Evolutionary conservation across 1,139 yeast species (phyloP).

Genomic region (Protomyces gravidus): DNA sequence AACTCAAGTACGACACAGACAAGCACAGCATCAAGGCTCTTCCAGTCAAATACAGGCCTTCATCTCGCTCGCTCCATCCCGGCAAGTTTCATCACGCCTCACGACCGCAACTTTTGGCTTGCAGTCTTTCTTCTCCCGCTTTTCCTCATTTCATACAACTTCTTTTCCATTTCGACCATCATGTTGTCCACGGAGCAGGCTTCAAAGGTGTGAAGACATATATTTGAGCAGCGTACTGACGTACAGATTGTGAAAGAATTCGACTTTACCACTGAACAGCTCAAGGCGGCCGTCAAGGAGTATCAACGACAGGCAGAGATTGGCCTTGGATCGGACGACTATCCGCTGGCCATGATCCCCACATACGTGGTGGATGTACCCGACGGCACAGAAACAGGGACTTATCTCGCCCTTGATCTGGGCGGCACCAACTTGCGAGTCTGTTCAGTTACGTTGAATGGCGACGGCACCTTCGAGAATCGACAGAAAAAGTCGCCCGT

Average conservation of each 20-base stretch:
- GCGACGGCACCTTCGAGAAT: slow-evolving; percentile 71
- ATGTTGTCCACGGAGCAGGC: neutral
- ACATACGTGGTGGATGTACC: slow-evolving; percentile 66
- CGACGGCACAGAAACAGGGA: slow-evolving; percentile 72
- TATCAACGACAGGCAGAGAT: slow-evolving; percentile 11
- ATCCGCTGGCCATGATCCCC: slow-evolving; percentile 36
- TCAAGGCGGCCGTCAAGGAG: slow-evolving; percentile 25
- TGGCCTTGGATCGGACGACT: slow-evolving; percentile 31
- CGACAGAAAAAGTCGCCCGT: slow-evolving; percentile 69
- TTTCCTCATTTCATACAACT: neutral
- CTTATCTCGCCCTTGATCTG: slow-evolving; percentile 73
- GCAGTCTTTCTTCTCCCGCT: neutral
- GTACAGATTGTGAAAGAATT: slow-evolving; percentile 1
- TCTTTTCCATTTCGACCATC: neutral
- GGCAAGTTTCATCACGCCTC: neutral
- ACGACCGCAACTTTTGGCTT: neutral
- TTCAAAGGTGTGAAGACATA: neutral
- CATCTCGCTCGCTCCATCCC: neutral
- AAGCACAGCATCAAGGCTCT: no score
- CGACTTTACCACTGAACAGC: slow-evolving; percentile 2
- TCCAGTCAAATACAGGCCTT: neutral
- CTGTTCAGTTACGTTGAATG: slow-evolving; percentile 72
- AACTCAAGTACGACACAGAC: neutral
- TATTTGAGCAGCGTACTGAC: neutral
- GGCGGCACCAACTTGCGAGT: slow-evolving; percentile 91